phyloP scores from a whole-genome alignment of 1,284 basidiomycete species.

The Austropuccinia psidii region DNA sequence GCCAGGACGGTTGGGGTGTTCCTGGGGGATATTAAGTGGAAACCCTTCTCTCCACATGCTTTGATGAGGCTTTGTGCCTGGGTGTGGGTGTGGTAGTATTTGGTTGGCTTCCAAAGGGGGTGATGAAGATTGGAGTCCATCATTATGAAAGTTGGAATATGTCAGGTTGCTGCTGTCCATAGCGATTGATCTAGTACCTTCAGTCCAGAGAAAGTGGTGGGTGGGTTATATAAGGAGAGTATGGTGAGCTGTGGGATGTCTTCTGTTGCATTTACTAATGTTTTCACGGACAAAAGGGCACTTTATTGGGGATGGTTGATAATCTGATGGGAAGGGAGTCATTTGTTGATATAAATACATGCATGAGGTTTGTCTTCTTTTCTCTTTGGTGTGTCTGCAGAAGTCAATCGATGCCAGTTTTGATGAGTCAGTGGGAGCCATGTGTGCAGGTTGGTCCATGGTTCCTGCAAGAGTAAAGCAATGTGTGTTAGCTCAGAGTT shows the following conservation, averaged over 20 bases:
- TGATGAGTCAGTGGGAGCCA: neutral
- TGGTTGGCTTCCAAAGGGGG: neutral
- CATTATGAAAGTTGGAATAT: neutral
- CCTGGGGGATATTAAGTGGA: constrained; percentile 1
- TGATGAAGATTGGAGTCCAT: constrained; percentile 23
- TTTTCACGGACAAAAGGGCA: too few relatives aligned
- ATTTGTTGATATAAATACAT: constrained; percentile 12
- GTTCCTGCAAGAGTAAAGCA: neutral
- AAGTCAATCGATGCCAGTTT: neutral
- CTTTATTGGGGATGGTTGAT: neutral
- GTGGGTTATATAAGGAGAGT: too few relatives aligned
- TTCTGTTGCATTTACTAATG: too few relatives aligned
- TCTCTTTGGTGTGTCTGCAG: neutral
- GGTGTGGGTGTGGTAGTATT: neutral
- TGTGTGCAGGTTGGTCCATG: neutral
- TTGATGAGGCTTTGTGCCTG: neutral
- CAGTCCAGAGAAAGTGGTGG: too few relatives aligned
- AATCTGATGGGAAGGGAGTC: neutral
- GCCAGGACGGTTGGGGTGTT: neutral
- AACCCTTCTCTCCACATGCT: neutral
- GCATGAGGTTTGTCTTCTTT: neutral
- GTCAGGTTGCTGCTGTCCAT: neutral
- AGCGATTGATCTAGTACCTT: neutral
- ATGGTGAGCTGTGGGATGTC: too few relatives aligned
- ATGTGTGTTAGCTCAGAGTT: neutral